phyloP scores from a whole-genome alignment of 148 eudicot species.

The Camellia japonica region DNA sequence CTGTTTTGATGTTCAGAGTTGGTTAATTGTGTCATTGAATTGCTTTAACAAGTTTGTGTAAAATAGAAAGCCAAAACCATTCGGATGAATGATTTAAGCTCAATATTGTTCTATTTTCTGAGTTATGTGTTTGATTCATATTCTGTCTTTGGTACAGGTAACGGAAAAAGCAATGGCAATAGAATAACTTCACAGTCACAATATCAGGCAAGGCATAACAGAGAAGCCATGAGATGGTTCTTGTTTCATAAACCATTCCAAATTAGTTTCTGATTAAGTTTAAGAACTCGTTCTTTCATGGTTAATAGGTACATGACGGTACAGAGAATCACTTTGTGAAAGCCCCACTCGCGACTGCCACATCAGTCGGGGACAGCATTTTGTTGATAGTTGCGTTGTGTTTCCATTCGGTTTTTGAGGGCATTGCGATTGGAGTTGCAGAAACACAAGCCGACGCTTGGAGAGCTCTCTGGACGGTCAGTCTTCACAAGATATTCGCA shows the following conservation, averaged over 20 bases:
- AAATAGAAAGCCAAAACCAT: not conserved
- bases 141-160: slow-evolving; percentile 5
- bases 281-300: not conserved
- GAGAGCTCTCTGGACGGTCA: slow-evolving; percentile 68
- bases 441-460: slow-evolving; percentile 55
- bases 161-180: not conserved
- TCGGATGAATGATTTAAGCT: not conserved
- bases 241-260: too few species aligned
- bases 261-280: not conserved
- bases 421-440: slow-evolving; percentile 65
- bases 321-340: slow-evolving; percentile 16
- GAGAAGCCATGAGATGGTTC: not conserved
- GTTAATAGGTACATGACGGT: slow-evolving; percentile 16
- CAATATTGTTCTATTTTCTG: too few species aligned
- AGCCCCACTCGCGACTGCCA: slow-evolving; percentile 36
- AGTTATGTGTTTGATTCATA: not conserved
- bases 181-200: slow-evolving; percentile 1
- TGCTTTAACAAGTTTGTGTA: too few species aligned
- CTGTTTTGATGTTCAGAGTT: not conserved
- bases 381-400: slow-evolving; percentile 57
- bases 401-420: slow-evolving; percentile 69
- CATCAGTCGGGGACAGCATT: slow-evolving; percentile 55
- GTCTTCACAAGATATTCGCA: slow-evolving; percentile 63
- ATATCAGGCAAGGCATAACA: slow-evolving; percentile 27
- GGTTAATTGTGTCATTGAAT: not conserved